These are phyloP conservation scores for Penicillium sp. DNA, from an alignment of 2,329 filamentous ascomycete species.

Conservation along the genomic window DNA sequence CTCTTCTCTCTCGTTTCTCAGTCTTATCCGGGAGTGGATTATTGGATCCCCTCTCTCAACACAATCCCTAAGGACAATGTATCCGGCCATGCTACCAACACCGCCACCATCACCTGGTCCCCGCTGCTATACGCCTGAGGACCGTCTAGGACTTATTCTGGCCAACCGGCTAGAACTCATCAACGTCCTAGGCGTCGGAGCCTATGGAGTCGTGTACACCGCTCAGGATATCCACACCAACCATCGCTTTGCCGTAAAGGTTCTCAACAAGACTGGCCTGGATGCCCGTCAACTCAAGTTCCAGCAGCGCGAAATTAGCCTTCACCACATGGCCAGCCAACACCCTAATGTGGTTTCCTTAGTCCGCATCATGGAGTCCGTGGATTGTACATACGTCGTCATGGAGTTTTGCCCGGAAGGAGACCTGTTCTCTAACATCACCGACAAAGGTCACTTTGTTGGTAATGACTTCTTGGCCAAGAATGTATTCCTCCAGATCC, in stretches of 20 bases:
- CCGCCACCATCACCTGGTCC: constrained; percentile 46
- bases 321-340: constrained; percentile 84
- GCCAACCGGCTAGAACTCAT: constrained; percentile 80
- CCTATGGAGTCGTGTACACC: constrained; percentile 94
- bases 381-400: constrained; percentile 92
- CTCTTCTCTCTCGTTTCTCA: constrained; percentile 11
- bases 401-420: constrained; percentile 97
- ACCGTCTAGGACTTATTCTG: constrained; percentile 79
- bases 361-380: constrained; percentile 86
- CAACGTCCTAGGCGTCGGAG: constrained; percentile 84
- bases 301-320: constrained; percentile 86
- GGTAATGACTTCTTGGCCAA: constrained; percentile 87
- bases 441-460: constrained; percentile 87
- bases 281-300: constrained; percentile 84
- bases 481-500: constrained; percentile 85
- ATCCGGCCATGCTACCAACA: constrained; percentile 47
- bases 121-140: constrained; percentile 69
- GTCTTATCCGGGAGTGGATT: constrained; percentile 1
- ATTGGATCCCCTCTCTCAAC: not conserved
- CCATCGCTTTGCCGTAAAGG: constrained; percentile 90
- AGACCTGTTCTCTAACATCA: constrained; percentile 96
- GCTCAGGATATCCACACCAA: constrained; percentile 80
- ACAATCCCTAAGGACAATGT: constrained; percentile 32
- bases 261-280: constrained; percentile 88
- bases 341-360: constrained; percentile 94